Evolutionary conservation across 306 rosid genomes (phyloP).

Genomic region (Quercus alba): DNA sequence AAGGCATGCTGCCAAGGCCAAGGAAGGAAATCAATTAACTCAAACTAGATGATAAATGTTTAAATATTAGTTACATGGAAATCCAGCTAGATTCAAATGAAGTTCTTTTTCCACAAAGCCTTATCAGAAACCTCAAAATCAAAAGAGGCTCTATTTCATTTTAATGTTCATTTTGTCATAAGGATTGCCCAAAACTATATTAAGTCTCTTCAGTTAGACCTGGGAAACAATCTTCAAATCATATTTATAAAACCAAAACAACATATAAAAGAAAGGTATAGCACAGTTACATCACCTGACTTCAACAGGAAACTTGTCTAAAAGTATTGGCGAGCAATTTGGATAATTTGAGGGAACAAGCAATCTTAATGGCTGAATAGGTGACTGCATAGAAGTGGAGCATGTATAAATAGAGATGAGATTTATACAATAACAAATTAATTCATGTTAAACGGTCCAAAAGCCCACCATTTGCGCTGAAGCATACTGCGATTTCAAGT

Average conservation of each 20-base stretch:
- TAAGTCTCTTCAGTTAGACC: conserved; percentile 1
- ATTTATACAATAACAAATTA: background rate
- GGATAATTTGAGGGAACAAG: conserved; percentile 92
- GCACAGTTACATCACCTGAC: conserved; percentile 53
- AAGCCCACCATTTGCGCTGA: conserved; percentile 72
- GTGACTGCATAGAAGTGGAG: conserved; percentile 61
- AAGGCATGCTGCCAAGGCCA: too few species aligned
- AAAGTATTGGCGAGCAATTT: conserved; percentile 72
- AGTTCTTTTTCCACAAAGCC: background rate
- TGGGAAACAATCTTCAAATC: background rate
- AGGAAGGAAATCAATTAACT: too few species aligned
- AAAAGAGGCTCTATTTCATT: background rate
- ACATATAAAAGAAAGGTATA: conserved; percentile 13
- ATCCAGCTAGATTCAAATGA: background rate
- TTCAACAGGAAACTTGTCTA: conserved; percentile 83
- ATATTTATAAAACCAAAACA: background rate
- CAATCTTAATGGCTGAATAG: conserved; percentile 84
- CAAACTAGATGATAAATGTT: too few species aligned
- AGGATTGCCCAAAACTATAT: background rate
- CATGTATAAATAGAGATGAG: conserved; percentile 20
- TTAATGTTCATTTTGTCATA: background rate
- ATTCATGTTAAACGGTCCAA: conserved; percentile 1
- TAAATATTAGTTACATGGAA: too few species aligned
- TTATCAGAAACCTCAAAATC: background rate
- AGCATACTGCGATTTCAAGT: conserved; percentile 74